Base-by-base conservation (phyloP, 177 flowering plant species). In the Vitis hybrid region DNA sequence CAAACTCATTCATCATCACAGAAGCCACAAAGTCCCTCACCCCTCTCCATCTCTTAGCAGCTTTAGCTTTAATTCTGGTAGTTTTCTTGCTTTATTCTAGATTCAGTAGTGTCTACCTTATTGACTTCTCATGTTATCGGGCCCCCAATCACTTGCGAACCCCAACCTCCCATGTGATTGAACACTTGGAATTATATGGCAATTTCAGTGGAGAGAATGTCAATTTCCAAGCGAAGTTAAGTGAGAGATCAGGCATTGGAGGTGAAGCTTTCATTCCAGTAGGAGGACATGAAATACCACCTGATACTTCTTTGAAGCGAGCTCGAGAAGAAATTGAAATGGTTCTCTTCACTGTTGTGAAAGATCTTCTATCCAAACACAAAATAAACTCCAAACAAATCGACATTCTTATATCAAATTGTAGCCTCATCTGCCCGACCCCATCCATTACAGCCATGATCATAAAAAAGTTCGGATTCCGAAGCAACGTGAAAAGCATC, bases 371-470 rank as follows among this genome's bases (percentile, higher is more conserved):
- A 0, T 57, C 68, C 59, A 83, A 78, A 55, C 82, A 78, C 73
- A 68, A 70, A 0, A 51, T 79, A 19, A 71, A 78, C 53, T 83
- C 85, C 12, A 76, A 74, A 49, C 64, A 70, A 69, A 80, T 85
- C 8, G 84, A 80, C 69, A 76, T 85, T 14, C 73, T 85, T 2
- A 78, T 85, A 10, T 70, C 86, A 3, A 85, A 85, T 60, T 85
- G 86, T 60, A 85, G 86, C 77, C 74, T 85, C 45, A 78, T 78
- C 67, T 81, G 85, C 77, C 81, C 86, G 10, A 79, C 80, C 0
- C 88, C 88, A 1, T 81, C 88, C 21, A 78, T 85, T 10, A 67
- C 86, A 10, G 67, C 82, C 8, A 78, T 72, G 78, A 57, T 83
- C 58, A 74, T 79, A 16, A 83, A 83, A 80, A 75, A 70, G 65